Conservation (phyloP, 768 basidiomycete species). For the Sporobolomyces roseus region DNA sequence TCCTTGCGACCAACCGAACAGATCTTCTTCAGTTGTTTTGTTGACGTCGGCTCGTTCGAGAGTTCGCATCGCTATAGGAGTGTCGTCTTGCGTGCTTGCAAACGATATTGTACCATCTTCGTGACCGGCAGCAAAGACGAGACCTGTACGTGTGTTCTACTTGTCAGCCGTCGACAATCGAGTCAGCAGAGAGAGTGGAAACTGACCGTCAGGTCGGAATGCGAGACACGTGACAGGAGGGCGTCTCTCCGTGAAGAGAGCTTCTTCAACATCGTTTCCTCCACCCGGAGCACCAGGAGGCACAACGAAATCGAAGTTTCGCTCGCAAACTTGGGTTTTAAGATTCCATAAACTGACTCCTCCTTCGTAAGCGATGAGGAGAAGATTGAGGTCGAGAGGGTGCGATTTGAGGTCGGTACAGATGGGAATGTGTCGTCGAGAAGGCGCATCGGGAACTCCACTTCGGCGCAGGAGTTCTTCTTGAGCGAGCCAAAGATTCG, state of each 20-base stretch:
- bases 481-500: constrained; percentile 71
- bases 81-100: constrained; percentile 75
- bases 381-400: constrained; percentile 43
- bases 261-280: constrained; percentile 57
- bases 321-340: constrained; percentile 49
- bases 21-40: constrained; percentile 51
- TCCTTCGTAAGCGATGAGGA: constrained; percentile 48
- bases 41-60: constrained; percentile 54
- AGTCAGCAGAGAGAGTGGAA: background rate
- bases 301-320: constrained; percentile 65
- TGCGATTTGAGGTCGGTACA: constrained; percentile 42
- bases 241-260: constrained; percentile 66
- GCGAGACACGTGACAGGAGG: constrained; percentile 67
- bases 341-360: constrained; percentile 52
- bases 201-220: constrained; percentile 61
- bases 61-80: constrained; percentile 70
- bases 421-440: constrained; percentile 39
- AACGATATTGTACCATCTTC: constrained; percentile 77
- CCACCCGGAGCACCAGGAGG: constrained; percentile 82
- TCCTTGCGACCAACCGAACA: constrained; percentile 47
- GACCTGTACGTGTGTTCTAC: constrained; percentile 45
- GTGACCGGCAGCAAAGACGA: constrained; percentile 75
- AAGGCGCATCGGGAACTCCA: constrained; percentile 47
- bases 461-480: constrained; percentile 59
- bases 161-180: background rate